phyloP scores from a whole-genome alignment of 306 rosid species.

The Lotus japonicus region DNA sequence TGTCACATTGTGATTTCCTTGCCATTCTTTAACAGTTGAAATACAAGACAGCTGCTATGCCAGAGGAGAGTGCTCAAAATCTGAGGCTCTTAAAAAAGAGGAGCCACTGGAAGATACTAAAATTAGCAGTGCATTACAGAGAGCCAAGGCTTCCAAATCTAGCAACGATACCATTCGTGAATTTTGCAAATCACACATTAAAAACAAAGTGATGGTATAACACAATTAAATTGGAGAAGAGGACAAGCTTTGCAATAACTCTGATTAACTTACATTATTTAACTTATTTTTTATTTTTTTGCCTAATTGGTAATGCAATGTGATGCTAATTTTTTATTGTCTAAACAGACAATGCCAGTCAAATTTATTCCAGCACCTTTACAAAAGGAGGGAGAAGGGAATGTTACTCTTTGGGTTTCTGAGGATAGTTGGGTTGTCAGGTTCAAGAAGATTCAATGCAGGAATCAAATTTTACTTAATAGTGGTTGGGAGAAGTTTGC shows the following conservation, averaged over 20 bases:
- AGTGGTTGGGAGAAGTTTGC: conserved; percentile 6
- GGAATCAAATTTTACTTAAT: not conserved
- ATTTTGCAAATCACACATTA: too few species aligned
- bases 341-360: not conserved
- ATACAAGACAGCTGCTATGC: too few species aligned
- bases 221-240: too few species aligned
- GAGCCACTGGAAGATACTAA: not conserved
- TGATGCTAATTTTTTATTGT: not conserved
- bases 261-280: too few species aligned
- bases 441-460: not conserved
- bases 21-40: too few species aligned
- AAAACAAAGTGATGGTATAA: too few species aligned
- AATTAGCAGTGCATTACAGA: not conserved
- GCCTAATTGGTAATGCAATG: not conserved
- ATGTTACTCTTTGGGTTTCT: not conserved
- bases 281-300: too few species aligned
- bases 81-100: not conserved
- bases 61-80: not conserved
- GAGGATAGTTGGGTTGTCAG: not conserved
- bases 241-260: too few species aligned
- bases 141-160: too few species aligned
- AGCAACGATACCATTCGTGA: too few species aligned
- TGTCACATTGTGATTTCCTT: too few species aligned
- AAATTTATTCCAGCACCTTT: not conserved
- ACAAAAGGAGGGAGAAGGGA: not conserved